A percentile compares a stretch with the other conserved stretches of the same genome.
phyloP scores from a whole-genome alignment of 2,329 filamentous ascomycete genomes.

The Colletotrichum truncatum region DNA sequence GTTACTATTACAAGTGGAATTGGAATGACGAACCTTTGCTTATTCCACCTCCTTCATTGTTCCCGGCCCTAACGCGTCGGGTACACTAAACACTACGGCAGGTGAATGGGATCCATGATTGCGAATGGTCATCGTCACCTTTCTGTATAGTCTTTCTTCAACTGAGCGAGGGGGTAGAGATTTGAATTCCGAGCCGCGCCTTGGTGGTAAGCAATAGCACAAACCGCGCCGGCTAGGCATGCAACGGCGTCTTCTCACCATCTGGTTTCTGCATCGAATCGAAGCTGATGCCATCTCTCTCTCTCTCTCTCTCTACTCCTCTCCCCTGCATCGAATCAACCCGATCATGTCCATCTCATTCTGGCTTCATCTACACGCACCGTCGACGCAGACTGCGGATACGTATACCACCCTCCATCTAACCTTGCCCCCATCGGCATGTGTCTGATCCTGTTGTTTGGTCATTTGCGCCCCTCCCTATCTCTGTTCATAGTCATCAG shows the following conservation, averaged over 20 bases:
- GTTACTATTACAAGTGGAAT: not conserved
- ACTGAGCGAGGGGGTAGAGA: no score
- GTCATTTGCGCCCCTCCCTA: not conserved
- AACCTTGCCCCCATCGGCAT: constrained; percentile 2
- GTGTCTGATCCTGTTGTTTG: constrained; percentile 14
- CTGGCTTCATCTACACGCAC: not conserved
- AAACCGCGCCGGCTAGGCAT: not conserved
- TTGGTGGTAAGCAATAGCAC: constrained; percentile 7
- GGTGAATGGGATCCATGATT: no score
- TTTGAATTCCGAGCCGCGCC: not conserved
- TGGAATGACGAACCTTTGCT: constrained; percentile 10
- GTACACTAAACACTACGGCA: no score
- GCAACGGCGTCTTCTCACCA: constrained; percentile 1
- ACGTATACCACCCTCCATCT: constrained; percentile 22
- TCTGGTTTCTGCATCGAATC: not conserved
- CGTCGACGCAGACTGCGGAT: not conserved
- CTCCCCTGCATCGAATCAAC: not conserved
- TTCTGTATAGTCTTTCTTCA: no score
- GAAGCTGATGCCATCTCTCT: not conserved
- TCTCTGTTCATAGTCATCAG: not conserved
- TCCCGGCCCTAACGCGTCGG: not conserved
- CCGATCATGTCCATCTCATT: not conserved
- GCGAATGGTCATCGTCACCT: not conserved
- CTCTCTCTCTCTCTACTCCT: not conserved
- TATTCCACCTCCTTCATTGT: not conserved